Evolutionary conservation across 805 yeast genomes (phyloP), one percentile per base, ranked within the genome.

Genomic region (Groenewaldozyma tartarivorans): DNA sequence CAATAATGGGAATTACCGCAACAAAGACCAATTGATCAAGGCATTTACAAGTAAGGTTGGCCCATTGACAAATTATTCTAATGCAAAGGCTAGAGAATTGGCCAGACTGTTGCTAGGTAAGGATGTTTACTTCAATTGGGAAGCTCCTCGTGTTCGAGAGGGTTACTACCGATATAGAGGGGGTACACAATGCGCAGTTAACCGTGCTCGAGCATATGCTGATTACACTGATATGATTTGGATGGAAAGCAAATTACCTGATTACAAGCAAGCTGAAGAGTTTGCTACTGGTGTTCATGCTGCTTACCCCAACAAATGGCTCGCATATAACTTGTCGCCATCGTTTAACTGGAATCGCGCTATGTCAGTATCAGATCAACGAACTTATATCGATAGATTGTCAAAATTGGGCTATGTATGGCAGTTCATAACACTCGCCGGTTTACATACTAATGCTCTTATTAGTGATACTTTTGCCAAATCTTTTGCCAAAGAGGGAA

Each of bases 301-400:
- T 13, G 54, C 62, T 20, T 66, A 59, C 52, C 81, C 81, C 13
- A 63, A 68, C 20, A 70, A 68, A 48, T 71, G 74, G 64, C 62
- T 77, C 18, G 82, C 76, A 4, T 77, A 77, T 53, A 77, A 77
- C 50, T 60, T 75, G 42, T 68, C 76, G 20, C 97, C 97, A 51
- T 85, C 95, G 4, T 90, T 90, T 79, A 90, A 90, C 76, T 90
- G 97, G 97, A 85, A 86, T 63, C 77, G 78, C 49, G 96, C 96
- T 41, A 85, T 90, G 96, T 67, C 81, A 40, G 68, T 81, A 20
- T 72, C 72, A 37, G 96, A 90, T 57, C 96, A 88, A 69, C 82
- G 80, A 62, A 82, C 96, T 36, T 90, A 86, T 66, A 90, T 90
- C 63, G 66, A 75, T 60, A 77, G 95, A 62, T 75, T 90, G 47